Base-by-base conservation (phyloP, 352 stramenopile genomes). In the Phytopythium sindhum region DNA sequence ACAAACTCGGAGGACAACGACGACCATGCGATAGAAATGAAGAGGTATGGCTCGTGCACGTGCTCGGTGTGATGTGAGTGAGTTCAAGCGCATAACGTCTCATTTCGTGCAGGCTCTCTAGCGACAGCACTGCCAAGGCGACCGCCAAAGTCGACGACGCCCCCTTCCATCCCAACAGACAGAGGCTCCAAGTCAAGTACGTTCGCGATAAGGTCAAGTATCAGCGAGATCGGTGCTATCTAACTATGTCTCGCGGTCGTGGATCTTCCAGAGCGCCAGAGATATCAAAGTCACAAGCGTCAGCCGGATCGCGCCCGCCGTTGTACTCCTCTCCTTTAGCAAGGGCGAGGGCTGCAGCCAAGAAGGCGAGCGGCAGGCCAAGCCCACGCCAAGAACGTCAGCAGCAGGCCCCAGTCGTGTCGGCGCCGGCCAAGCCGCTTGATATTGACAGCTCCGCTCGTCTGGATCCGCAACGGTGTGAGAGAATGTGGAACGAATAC, bases 401-500 rank as follows among this genome's bases (percentile, higher is more conserved):
- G 33, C 53, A 59, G 24, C 33, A 48, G n/a, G 5, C 24, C 15
- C 21, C 53, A 29, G 31, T 44, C 15, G 15, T 4, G 4, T 3
- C 53, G 6, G 12, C 28, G n/a, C 53, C 31, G 21, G 2, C 21
- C 35, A 35, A 39, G 28, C 51, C 51, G 11, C 67, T 88, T 33
- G 70, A 81, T 52, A 50, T 94, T 9, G 81, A 94, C 41, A 33
- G 24, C 7, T 56, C 59, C 21, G 71, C 68, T 15, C 72, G 68
- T 14, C 68, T 93, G 9, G 67, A 93, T 57, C 75, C 81, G 0
- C 89, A 90, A 58, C 69, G 67, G 19, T 94, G 91, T 47, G 83
- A 94, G 67, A 86, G 64, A 60, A 73, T 94, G 65, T 94, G 84
- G 84, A 81, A 91, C 14, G 77, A 91, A 64, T 92, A 88, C 45